Conservation (phyloP, 345 rosid genomes). For the Lepidium aucheri region DNA sequence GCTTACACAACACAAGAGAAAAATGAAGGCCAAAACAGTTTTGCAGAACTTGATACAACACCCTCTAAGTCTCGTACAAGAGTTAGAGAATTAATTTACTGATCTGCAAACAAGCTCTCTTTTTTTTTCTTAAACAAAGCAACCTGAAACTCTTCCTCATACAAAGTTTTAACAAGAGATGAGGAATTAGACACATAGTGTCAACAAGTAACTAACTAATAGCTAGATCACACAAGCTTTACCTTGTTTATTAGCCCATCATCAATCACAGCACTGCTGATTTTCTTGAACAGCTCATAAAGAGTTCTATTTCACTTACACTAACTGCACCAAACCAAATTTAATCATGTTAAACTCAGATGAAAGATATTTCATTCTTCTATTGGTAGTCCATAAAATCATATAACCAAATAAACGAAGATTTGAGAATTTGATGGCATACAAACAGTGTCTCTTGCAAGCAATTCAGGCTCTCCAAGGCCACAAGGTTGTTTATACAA, state of each 20-base stretch:
- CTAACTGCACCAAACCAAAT: conserved; percentile 54
- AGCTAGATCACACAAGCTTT: neutral
- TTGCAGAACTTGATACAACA: conserved; percentile 1
- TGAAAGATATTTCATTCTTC: neutral
- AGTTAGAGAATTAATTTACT: neutral
- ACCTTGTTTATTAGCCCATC: conserved; percentile 98
- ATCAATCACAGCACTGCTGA: conserved; percentile 97
- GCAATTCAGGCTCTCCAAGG: conserved; percentile 85
- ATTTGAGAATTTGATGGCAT: conserved; percentile 26
- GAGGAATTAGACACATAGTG: neutral
- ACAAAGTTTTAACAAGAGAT: neutral
- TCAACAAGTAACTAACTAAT: neutral
- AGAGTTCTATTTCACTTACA: conserved; percentile 97
- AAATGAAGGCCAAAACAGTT: neutral
- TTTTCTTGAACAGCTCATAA: conserved; percentile 96
- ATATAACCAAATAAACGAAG: neutral
- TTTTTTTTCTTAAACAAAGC: conserved; percentile 96
- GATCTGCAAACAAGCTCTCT: conserved; percentile 97
- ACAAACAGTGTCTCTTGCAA: conserved; percentile 97
- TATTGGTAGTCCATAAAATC: neutral
- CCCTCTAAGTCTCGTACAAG: neutral
- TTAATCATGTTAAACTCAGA: conserved; percentile 10
- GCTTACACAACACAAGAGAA: neutral
- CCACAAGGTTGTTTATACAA: conserved; percentile 66
- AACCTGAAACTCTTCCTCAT: conserved; percentile 94